phyloP scores from a whole-genome alignment of 1,284 basidiomycete genomes.

The Exobasidium rhododendri region DNA sequence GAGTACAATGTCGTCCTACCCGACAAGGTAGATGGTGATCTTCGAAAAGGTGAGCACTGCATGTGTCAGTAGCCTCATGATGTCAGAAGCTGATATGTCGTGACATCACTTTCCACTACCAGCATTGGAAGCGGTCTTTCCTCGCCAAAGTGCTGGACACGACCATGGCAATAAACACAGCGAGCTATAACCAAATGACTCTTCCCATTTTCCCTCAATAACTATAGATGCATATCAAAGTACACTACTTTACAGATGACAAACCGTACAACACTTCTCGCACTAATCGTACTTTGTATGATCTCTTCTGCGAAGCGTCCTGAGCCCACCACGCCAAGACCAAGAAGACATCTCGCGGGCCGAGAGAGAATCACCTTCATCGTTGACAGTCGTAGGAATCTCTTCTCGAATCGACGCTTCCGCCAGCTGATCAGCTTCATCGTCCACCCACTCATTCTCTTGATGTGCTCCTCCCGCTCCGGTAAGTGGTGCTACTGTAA shows the following conservation, averaged over 20 bases:
- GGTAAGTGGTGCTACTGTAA: background rate
- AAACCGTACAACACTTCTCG: background rate
- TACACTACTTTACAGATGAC: background rate
- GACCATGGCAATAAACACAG: background rate
- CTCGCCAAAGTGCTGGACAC: background rate
- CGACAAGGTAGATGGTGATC: slow-evolving; percentile 28
- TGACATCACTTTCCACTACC: too few species aligned
- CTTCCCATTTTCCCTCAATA: background rate
- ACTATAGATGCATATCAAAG: background rate
- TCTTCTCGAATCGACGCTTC: background rate
- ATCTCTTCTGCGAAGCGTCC: slow-evolving; percentile 34
- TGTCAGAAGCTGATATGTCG: too few species aligned
- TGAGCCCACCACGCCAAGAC: slow-evolving; percentile 42
- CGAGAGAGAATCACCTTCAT: background rate
- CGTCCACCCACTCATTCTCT: slow-evolving; percentile 16
- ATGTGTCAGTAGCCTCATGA: too few species aligned
- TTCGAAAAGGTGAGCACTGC: slow-evolving; percentile 29
- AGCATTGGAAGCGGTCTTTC: background rate
- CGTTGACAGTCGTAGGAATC: background rate
- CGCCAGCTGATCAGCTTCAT: background rate
- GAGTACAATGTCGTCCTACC: slow-evolving; percentile 42
- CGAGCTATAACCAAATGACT: background rate
- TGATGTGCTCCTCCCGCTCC: background rate
- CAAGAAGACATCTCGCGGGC: slow-evolving; percentile 16
- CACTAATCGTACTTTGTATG: slow-evolving; percentile 7